A percentile compares a stretch with the other conserved stretches of the same genome.
Evolutionary conservation across 441 rosid species (phyloP).

Genomic region (Omphalea diandra): DNA sequence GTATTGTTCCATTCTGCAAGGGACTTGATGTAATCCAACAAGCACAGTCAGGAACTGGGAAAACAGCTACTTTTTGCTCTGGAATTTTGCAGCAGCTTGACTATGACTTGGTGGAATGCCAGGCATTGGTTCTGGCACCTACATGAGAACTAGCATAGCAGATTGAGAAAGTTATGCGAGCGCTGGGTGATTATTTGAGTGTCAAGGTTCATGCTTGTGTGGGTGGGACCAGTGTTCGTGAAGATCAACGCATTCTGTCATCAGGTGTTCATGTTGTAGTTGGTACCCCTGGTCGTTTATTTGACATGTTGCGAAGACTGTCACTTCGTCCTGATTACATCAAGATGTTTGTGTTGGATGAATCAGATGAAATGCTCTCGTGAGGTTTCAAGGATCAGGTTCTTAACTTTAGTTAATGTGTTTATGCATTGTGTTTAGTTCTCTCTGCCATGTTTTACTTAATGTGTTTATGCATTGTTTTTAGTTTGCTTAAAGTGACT

Average conservation of each 20-base stretch:
- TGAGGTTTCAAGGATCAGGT: slow-evolving; percentile 89
- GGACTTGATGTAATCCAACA: slow-evolving; percentile 90
- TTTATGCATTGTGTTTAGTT: neutral
- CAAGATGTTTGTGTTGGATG: slow-evolving; percentile 79
- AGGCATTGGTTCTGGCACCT: slow-evolving; percentile 76
- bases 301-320: slow-evolving; percentile 76
- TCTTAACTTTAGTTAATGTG: neutral
- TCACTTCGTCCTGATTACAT: slow-evolving; percentile 71
- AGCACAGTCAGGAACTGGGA: slow-evolving; percentile 89
- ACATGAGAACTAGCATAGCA: slow-evolving; percentile 81
- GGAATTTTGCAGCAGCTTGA: slow-evolving; percentile 79
- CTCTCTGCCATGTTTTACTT: neutral
- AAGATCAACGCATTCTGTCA: slow-evolving; percentile 70
- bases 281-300: slow-evolving; percentile 87
- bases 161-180: slow-evolving; percentile 89
- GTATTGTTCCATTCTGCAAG: slow-evolving; percentile 87
- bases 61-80: slow-evolving; percentile 85
- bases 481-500: too few species aligned
- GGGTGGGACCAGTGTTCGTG: slow-evolving; percentile 80
- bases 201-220: slow-evolving; percentile 89
- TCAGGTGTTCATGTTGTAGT: slow-evolving; percentile 81
- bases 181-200: slow-evolving; percentile 78
- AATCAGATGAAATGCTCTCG: slow-evolving; percentile 85
- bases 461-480: too few species aligned
- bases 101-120: slow-evolving; percentile 59